Evolutionary conservation across 75 land plant species (phyloP).

Genomic region (Sequoiadendron giganteum): DNA sequence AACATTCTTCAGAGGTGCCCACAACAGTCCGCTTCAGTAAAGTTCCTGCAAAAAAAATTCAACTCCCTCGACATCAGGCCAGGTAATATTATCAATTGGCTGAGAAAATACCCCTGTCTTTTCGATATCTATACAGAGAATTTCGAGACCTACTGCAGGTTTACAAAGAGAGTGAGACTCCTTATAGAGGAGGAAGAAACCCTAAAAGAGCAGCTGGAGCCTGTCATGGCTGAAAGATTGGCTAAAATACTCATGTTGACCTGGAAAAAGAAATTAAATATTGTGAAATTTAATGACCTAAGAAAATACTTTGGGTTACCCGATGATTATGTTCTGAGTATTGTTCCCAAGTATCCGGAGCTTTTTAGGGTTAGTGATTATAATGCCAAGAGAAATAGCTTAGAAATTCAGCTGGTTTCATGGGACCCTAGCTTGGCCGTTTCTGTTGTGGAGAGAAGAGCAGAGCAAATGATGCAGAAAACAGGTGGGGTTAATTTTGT

Average conservation of each 20-base stretch:
- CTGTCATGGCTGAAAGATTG: constrained; percentile 35
- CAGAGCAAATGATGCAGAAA: constrained; percentile 17
- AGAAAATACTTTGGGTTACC: constrained; percentile 71
- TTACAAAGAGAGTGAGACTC: constrained; percentile 58
- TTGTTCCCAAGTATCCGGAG: constrained; percentile 55
- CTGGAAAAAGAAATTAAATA: constrained; percentile 34
- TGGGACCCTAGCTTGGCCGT: constrained; percentile 54
- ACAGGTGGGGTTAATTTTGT: neutral
- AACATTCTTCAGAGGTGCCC: constrained; percentile 73
- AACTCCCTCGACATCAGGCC: constrained; percentile 59
- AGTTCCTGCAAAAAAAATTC: constrained; percentile 60
- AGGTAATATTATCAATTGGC: constrained; percentile 70
- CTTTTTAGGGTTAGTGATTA: constrained; percentile 56
- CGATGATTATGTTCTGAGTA: constrained; percentile 57
- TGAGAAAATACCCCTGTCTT: constrained; percentile 81
- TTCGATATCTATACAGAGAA: constrained; percentile 56
- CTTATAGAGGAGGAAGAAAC: constrained; percentile 66
- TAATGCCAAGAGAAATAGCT: constrained; percentile 31
- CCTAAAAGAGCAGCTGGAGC: constrained; percentile 41
- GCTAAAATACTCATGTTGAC: constrained; percentile 80
- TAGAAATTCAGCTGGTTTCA: constrained; percentile 63
- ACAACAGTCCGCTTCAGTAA: constrained; percentile 46
- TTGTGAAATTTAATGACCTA: constrained; percentile 63
- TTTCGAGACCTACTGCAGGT: constrained; percentile 32
- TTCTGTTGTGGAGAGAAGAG: constrained; percentile 38